phyloP scores from a whole-genome alignment of 345 rosid species.

The Corchorus olitorius region DNA sequence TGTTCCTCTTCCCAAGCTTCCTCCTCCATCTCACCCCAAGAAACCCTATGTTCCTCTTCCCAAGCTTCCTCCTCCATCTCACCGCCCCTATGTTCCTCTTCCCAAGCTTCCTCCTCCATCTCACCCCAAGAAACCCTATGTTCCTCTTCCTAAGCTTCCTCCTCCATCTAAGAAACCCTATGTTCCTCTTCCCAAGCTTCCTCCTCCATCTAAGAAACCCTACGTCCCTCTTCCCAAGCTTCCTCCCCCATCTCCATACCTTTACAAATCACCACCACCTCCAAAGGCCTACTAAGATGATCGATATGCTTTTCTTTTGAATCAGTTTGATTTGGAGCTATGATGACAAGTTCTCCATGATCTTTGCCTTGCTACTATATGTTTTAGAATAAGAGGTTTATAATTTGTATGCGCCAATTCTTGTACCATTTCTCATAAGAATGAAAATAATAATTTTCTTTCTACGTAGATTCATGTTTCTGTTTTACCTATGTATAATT shows the following conservation, averaged over 20 bases:
- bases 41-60: neutral
- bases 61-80: neutral
- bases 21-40: neutral
- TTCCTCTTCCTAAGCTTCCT: neutral
- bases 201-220: neutral
- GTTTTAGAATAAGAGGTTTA: neutral
- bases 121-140: too few species aligned
- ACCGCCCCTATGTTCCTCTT: neutral
- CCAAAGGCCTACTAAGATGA: conserved; percentile 14
- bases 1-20: neutral
- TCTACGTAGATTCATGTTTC: neutral
- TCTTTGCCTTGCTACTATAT: neutral
- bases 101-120: neutral
- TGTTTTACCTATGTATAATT: neutral
- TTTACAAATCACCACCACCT: conserved; percentile 8
- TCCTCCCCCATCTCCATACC: neutral
- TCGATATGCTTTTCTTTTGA: neutral
- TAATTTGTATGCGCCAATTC: neutral
- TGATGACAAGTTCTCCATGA: neutral
- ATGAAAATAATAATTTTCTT: neutral
- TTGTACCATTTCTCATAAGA: neutral
- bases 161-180: neutral
- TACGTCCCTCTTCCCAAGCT: neutral
- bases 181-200: neutral
- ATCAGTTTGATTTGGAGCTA: neutral